These are phyloP conservation scores for Paramecium biaurelia DNA, from an alignment of 73 alveolate genomes.

Conservation along the genomic window DNA sequence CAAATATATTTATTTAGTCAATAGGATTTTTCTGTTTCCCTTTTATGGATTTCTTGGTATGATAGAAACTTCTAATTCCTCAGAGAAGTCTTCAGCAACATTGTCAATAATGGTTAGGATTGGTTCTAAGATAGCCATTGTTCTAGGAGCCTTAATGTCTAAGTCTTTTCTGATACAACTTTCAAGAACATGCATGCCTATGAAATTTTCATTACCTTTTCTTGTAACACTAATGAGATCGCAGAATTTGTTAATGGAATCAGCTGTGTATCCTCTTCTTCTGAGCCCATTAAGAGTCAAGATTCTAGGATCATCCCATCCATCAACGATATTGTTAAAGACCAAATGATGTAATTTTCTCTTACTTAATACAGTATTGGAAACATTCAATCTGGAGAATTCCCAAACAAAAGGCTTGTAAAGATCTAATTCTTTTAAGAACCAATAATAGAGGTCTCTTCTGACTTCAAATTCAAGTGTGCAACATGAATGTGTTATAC, in stretches of 20 bases:
- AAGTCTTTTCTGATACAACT: slow-evolving; percentile 92
- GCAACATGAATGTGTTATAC: slow-evolving; percentile 97
- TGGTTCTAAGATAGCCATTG: slow-evolving; percentile 95
- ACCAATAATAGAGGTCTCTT: slow-evolving; percentile 99
- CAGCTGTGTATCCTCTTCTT: slow-evolving; percentile 98
- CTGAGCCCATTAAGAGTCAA: slow-evolving; percentile 95
- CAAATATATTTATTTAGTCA: slow-evolving; percentile 77
- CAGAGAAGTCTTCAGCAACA: slow-evolving; percentile 71
- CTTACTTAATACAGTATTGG: slow-evolving; percentile 92
- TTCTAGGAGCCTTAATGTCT: slow-evolving; percentile 94
- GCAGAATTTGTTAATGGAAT: slow-evolving; percentile 94
- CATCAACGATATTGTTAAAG: slow-evolving; percentile 79
- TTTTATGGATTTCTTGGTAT: slow-evolving; percentile 89
- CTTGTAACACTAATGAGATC: slow-evolving; percentile 95
- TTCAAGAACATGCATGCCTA: slow-evolving; percentile 90
- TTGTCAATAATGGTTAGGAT: slow-evolving; percentile 81
- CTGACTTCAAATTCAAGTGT: slow-evolving; percentile 98
- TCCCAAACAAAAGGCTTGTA: slow-evolving; percentile 99
- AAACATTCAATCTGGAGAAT: slow-evolving; percentile 95
- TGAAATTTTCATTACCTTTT: slow-evolving; percentile 94
- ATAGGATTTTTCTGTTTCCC: slow-evolving; percentile 66
- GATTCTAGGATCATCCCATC: slow-evolving; percentile 99
- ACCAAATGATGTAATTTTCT: slow-evolving; percentile 93
- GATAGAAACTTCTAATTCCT: slow-evolving; percentile 80
- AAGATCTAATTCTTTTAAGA: slow-evolving; percentile 95